These are phyloP conservation scores for Clonostachys solani DNA, from an alignment of 2,329 filamentous ascomycete species.

Conservation along the genomic window DNA sequence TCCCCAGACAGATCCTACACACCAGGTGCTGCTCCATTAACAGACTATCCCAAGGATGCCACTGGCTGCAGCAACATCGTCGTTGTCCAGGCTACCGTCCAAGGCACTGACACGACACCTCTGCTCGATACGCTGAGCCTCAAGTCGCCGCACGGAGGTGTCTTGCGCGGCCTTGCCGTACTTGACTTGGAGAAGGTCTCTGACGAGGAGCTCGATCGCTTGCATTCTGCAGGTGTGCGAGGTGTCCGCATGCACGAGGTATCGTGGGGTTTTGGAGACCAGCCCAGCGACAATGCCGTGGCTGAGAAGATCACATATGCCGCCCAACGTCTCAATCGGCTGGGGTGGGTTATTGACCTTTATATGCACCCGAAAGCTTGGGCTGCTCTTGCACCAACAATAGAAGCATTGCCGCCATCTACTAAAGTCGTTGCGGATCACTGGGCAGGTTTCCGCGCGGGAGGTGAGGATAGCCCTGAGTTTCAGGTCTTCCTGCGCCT, in stretches of 20 bases:
- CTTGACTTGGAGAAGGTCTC: background rate
- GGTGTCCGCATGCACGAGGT: background rate
- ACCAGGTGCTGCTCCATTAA: constrained; percentile 11
- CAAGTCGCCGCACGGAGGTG: no score
- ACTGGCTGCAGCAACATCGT: background rate
- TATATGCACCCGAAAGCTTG: background rate
- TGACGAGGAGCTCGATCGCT: background rate
- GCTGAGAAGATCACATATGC: background rate
- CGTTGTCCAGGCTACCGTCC: background rate
- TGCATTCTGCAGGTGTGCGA: constrained; percentile 1
- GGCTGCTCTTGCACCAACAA: background rate
- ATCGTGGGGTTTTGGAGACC: background rate
- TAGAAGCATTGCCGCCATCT: background rate
- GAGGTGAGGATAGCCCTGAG: background rate
- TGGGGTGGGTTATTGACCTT: background rate
- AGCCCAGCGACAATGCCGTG: background rate
- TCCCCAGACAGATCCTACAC: background rate
- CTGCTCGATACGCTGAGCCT: background rate
- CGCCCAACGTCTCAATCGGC: background rate
- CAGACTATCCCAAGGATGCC: background rate
- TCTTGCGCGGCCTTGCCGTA: background rate
- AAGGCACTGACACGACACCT: background rate
- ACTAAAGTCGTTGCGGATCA: background rate
- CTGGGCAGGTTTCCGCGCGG: background rate
- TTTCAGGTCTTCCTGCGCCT: background rate